phyloP scores from a whole-genome alignment of 1,139 yeast species.

The Magnusiomyces paraingens region DNA sequence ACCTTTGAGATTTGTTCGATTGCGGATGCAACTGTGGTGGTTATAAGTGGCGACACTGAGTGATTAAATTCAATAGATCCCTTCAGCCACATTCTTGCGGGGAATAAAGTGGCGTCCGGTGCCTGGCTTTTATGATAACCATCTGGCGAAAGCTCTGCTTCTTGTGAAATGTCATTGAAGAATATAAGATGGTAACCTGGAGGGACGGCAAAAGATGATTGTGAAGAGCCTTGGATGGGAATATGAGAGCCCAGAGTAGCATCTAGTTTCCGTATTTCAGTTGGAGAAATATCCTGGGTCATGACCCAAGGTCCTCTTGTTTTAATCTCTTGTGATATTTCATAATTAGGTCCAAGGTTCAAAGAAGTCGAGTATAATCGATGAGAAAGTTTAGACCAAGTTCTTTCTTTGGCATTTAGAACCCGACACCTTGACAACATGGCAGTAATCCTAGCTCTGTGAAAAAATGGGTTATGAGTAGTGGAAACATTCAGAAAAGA shows the following conservation, averaged over 20 bases:
- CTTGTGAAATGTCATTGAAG: slow-evolving; percentile 51
- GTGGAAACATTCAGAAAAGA: too few relatives aligned
- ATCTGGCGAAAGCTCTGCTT: slow-evolving; percentile 49
- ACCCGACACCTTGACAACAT: not conserved
- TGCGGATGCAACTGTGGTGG: slow-evolving; percentile 11
- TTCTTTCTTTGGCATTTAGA: too few relatives aligned
- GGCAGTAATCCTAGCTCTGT: not conserved
- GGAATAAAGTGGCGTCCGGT: slow-evolving; percentile 44
- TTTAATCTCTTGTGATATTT: slow-evolving; percentile 12
- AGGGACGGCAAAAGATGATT: slow-evolving; percentile 30
- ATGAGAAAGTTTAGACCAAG: too few relatives aligned
- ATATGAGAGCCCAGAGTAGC: slow-evolving; percentile 23
- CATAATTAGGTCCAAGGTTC: slow-evolving; percentile 3
- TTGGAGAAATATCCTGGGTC: slow-evolving; percentile 22
- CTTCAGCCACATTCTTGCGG: slow-evolving; percentile 75
- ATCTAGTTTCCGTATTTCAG: slow-evolving; percentile 22
- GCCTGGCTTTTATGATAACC: slow-evolving; percentile 83
- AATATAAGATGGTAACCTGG: slow-evolving; percentile 63
- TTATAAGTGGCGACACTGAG: slow-evolving; percentile 30
- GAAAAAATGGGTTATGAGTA: not conserved
- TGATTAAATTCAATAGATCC: slow-evolving; percentile 48
- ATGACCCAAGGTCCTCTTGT: slow-evolving; percentile 26
- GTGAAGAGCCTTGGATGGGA: slow-evolving; percentile 11
- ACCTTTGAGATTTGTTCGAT: slow-evolving; percentile 9
- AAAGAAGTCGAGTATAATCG: too few relatives aligned